Percentiles rank a stretch among this genome's conserved stretches.
phyloP scores from a whole-genome alignment of 2,329 filamentous ascomycete species.

The Penicillium thymicola region DNA sequence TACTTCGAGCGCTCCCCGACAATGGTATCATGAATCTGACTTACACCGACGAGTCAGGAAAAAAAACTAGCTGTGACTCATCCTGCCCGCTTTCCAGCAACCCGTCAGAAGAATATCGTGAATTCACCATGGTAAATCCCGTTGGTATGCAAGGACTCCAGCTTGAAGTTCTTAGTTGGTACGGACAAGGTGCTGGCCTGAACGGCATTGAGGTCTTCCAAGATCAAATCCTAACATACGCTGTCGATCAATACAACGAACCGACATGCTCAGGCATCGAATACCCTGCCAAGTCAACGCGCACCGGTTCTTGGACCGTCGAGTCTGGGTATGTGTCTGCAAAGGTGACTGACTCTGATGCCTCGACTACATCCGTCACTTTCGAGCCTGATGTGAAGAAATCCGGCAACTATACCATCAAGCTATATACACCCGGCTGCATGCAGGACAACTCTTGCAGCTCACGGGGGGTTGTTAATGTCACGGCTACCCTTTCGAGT shows the following conservation, averaged over 20 bases:
- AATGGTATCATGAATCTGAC: constrained; percentile 96
- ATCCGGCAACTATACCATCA: constrained; percentile 87
- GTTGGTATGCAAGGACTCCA: constrained; percentile 86
- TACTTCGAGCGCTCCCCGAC: constrained; percentile 79
- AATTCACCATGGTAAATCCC: constrained; percentile 84
- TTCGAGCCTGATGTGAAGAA: constrained; percentile 74
- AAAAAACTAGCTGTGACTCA: constrained; percentile 70
- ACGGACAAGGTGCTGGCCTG: constrained; percentile 79
- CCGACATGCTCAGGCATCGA: constrained; percentile 69
- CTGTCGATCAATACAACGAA: constrained; percentile 83
- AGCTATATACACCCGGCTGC: constrained; percentile 90
- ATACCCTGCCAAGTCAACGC: constrained; percentile 63
- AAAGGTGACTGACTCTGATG: constrained; percentile 56
- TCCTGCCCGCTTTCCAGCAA: constrained; percentile 80
- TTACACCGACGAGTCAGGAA: constrained; percentile 71
- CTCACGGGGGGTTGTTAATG: constrained; percentile 74
- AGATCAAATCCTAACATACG: constrained; percentile 80
- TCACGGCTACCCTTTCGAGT: constrained; percentile 68
- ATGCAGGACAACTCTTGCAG: constrained; percentile 71
- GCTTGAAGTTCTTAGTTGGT: constrained; percentile 82
- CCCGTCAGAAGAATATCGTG: constrained; percentile 66
- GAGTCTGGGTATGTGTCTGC: constrained; percentile 74
- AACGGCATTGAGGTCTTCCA: constrained; percentile 84
- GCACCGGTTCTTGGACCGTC: constrained; percentile 71
- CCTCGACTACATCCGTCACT: constrained; percentile 64